A percentile compares a stretch with the other conserved stretches of the same genome.
Conservation (phyloP, 208 protist genomes). For the Trypanosoma rangeli region DNA sequence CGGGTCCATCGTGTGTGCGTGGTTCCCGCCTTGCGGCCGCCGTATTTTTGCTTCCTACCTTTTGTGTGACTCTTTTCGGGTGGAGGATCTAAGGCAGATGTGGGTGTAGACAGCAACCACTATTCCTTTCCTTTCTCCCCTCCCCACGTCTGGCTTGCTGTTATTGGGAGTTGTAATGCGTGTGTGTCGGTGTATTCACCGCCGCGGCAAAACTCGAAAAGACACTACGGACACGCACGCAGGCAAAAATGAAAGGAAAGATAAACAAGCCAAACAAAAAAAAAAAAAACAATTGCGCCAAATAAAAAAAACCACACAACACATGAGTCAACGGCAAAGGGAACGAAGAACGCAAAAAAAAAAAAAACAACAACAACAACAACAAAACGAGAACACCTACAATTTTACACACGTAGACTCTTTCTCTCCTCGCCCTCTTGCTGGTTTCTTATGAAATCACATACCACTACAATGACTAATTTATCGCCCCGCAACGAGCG, state of each 20-base stretch:
- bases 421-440: neutral
- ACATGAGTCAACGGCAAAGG: too few species aligned
- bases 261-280: constrained; percentile 4
- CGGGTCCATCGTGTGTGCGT: constrained; percentile 55
- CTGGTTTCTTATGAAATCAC: neutral
- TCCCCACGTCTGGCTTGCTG: neutral
- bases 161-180: neutral
- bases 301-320: too few species aligned
- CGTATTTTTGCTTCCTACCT: neutral
- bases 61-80: constrained; percentile 2
- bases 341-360: constrained; percentile 2
- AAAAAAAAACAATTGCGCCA: neutral
- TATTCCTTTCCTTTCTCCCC: neutral
- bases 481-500: neutral
- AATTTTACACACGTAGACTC: constrained; percentile 10
- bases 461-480: neutral
- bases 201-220: neutral
- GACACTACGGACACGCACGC: constrained; percentile 3
- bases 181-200: neutral
- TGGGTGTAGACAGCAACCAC: neutral
- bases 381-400: constrained; percentile 14
- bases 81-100: neutral
- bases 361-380: constrained; percentile 14
- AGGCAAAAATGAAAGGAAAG: constrained; percentile 30
- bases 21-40: neutral